Conservation (phyloP, 306 rosid genomes). For the Prunus mongolica region DNA sequence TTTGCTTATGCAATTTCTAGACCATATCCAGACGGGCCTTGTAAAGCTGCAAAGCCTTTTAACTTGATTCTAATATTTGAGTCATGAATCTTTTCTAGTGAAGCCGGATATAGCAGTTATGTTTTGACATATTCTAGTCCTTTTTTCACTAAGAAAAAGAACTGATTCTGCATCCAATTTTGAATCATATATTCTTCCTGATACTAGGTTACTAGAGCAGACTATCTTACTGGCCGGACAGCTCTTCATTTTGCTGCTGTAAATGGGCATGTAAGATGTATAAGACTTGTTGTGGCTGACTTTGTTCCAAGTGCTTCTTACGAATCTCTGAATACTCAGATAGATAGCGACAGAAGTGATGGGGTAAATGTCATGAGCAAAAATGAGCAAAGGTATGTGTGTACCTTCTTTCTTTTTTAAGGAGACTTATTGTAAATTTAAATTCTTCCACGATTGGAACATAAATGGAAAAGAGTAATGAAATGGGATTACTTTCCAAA, state of each 20-base stretch:
- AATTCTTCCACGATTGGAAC: neutral
- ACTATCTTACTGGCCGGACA: conserved; percentile 89
- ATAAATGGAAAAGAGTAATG: neutral
- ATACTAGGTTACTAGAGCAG: conserved; percentile 74
- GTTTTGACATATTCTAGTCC: neutral
- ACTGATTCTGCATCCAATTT: neutral
- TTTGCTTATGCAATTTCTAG: neutral
- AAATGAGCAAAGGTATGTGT: conserved; percentile 52
- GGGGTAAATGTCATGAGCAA: conserved; percentile 46
- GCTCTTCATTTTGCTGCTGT: conserved; percentile 96
- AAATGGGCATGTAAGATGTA: conserved; percentile 83
- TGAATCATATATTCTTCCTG: neutral
- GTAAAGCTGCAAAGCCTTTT: neutral
- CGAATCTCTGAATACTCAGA: conserved; percentile 38
- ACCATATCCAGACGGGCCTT: neutral
- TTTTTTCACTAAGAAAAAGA: neutral
- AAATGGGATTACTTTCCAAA: neutral
- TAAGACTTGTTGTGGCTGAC: conserved; percentile 84
- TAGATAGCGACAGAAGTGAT: conserved; percentile 33
- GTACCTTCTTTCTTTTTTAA: conserved; percentile 5
- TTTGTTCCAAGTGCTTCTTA: conserved; percentile 75
- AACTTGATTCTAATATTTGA: neutral
- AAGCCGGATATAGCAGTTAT: neutral
- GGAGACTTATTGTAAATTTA: neutral
- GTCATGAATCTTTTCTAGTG: neutral